phyloP scores from a whole-genome alignment of 352 stramenopile species.

The Globisporangium iwayamae region DNA sequence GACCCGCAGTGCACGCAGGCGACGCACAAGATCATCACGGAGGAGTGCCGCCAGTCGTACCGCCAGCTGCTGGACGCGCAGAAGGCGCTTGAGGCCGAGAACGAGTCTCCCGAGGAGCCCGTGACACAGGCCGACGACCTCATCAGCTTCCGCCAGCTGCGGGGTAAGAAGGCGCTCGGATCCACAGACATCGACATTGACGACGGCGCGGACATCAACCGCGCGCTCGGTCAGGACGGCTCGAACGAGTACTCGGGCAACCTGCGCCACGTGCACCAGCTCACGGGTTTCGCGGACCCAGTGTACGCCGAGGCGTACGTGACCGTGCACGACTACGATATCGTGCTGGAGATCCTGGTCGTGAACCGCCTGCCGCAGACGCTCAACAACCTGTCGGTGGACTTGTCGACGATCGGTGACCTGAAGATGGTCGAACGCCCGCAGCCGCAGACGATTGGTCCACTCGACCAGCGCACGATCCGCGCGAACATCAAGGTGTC shows the following conservation, averaged over 20 bases:
- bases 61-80: conserved; percentile 70
- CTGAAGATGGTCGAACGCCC: conserved; percentile 99
- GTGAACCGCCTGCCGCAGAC: conserved; percentile 99
- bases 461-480: conserved; percentile 96
- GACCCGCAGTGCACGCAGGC: conserved; percentile 82
- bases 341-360: conserved; percentile 98
- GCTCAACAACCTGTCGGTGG: conserved; percentile 98
- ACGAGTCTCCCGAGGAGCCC: conserved; percentile 49
- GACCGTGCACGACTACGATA: conserved; percentile 99
- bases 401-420: conserved; percentile 99
- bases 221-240: conserved; percentile 91
- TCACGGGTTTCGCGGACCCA: conserved; percentile 98
- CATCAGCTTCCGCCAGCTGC: conserved; percentile 97
- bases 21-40: conserved; percentile 71
- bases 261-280: conserved; percentile 97
- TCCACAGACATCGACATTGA: conserved; percentile 97
- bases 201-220: conserved; percentile 95
- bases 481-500: conserved; percentile 99
- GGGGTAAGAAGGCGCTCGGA: conserved; percentile 89
- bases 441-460: conserved; percentile 96
- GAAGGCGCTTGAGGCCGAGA: conserved; percentile 64
- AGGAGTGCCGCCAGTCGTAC: conserved; percentile 80
- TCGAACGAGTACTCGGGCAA: conserved; percentile 88
- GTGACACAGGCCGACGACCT: conserved; percentile 91
- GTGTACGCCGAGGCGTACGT: conserved; percentile 99